phyloP scores from a whole-genome alignment of 2,329 filamentous ascomycete genomes.

The Trichoderma polysporum region DNA sequence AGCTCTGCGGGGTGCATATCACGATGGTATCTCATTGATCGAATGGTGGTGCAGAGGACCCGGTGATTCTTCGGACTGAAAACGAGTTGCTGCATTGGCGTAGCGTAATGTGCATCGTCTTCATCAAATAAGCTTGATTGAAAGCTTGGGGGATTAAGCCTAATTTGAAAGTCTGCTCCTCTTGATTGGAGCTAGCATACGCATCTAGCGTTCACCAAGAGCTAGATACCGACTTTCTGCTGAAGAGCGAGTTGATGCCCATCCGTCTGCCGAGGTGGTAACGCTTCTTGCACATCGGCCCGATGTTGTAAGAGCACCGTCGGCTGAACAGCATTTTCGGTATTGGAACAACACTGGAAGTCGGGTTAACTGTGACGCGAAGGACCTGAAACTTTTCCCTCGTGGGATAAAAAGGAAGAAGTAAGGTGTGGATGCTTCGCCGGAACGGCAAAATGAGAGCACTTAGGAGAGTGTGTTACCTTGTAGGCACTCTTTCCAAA shows the following conservation, averaged over 20 bases:
- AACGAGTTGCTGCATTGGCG: background rate
- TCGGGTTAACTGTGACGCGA: background rate
- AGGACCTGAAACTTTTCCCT: background rate
- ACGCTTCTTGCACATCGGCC: conserved; percentile 1
- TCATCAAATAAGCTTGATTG: background rate
- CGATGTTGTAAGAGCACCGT: background rate
- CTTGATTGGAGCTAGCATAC: background rate
- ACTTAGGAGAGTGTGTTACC: background rate
- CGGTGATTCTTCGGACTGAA: conserved; percentile 2
- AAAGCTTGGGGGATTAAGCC: background rate
- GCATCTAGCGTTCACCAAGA: background rate
- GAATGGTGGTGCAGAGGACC: background rate
- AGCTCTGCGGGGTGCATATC: background rate
- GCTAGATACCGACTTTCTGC: background rate
- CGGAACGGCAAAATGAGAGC: too few species aligned
- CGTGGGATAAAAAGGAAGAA: background rate
- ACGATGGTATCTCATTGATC: background rate
- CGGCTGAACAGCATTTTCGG: background rate
- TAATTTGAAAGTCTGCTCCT: background rate
- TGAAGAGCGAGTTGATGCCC: background rate
- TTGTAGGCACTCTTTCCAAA: background rate
- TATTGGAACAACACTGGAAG: background rate
- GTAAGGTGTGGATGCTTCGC: background rate
- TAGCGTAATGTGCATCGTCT: background rate
- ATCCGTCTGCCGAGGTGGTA: background rate